These are phyloP conservation scores for Cylindrodendrum hubeiense DNA, from an alignment of 2,329 filamentous ascomycete genomes.

Conservation along the genomic window DNA sequence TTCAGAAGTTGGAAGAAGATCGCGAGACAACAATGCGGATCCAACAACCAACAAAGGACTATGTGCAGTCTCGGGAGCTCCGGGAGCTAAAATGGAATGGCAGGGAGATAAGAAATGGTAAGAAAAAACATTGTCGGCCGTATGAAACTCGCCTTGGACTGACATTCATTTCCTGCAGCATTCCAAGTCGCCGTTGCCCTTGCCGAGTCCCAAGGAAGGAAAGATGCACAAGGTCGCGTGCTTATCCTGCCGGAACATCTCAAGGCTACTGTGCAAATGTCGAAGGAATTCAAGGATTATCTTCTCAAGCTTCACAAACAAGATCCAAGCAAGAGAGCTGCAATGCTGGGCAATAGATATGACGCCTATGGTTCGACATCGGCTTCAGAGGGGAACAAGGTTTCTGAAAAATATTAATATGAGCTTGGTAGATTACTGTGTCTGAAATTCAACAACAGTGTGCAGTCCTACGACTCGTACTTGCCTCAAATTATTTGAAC, in stretches of 20 bases:
- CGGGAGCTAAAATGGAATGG: conserved; percentile 2
- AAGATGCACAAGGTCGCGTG: conserved; percentile 28
- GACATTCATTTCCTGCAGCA: not conserved
- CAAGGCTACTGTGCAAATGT: conserved; percentile 38
- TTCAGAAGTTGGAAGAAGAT: conserved; percentile 41
- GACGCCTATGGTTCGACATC: not conserved
- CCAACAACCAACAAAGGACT: conserved; percentile 10
- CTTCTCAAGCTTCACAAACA: conserved; percentile 21
- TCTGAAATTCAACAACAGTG: not conserved
- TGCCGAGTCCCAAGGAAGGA: conserved; percentile 27
- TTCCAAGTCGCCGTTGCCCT: conserved; percentile 11
- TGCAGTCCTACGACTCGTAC: too few species aligned
- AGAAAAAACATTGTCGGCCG: not conserved
- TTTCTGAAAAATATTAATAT: not conserved
- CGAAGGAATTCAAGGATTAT: conserved; percentile 38
- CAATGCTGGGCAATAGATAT: conserved; percentile 12
- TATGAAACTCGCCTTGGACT: not conserved
- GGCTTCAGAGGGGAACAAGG: not conserved
- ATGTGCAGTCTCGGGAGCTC: conserved; percentile 1
- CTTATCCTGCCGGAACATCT: conserved; percentile 38
- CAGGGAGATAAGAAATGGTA: conserved; percentile 12
- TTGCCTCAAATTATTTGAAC: too few species aligned
- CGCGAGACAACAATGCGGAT: conserved; percentile 40
- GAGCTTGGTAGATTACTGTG: too few species aligned
- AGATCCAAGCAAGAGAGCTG: conserved; percentile 11